A percentile compares a stretch with the other conserved stretches of the same genome.
These are phyloP conservation scores for Rhodomyrtus psidioides DNA, from an alignment of 441 rosid genomes.

Conservation along the genomic window DNA sequence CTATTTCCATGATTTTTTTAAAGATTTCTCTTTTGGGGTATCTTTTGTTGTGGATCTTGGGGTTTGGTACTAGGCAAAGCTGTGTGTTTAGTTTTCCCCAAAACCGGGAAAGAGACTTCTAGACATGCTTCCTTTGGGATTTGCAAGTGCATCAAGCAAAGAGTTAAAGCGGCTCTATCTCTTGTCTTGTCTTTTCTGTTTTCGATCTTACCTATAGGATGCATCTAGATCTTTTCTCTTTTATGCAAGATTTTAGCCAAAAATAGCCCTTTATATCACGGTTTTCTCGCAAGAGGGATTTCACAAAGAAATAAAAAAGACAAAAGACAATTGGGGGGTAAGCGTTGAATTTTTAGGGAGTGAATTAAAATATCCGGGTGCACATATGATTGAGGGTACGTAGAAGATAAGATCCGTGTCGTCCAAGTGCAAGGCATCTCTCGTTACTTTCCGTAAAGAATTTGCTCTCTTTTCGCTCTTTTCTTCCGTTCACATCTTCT, in stretches of 20 bases:
- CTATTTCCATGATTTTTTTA: neutral
- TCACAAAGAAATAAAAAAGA: neutral
- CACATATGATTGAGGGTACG: neutral
- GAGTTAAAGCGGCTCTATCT: neutral
- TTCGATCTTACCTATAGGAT: neutral
- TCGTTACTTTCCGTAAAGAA: slow-evolving; percentile 51
- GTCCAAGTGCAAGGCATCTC: slow-evolving; percentile 50
- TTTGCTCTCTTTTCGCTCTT: slow-evolving; percentile 18
- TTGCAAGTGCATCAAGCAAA: neutral
- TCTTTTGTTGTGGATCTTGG: neutral
- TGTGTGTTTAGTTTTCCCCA: neutral
- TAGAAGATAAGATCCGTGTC: neutral
- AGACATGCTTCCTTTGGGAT: neutral
- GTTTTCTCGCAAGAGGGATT: neutral
- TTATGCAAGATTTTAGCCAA: neutral
- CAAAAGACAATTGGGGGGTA: neutral
- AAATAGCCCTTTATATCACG: neutral
- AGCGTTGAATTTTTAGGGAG: neutral
- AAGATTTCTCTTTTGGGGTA: neutral
- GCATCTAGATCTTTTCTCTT: neutral
- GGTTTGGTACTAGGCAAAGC: neutral
- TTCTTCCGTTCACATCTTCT: neutral
- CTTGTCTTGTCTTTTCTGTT: neutral
- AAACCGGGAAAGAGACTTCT: neutral
- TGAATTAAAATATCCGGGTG: neutral